Evolutionary conservation across 352 stramenopile species (phyloP).

Genomic region (Phytophthora europaea): DNA sequence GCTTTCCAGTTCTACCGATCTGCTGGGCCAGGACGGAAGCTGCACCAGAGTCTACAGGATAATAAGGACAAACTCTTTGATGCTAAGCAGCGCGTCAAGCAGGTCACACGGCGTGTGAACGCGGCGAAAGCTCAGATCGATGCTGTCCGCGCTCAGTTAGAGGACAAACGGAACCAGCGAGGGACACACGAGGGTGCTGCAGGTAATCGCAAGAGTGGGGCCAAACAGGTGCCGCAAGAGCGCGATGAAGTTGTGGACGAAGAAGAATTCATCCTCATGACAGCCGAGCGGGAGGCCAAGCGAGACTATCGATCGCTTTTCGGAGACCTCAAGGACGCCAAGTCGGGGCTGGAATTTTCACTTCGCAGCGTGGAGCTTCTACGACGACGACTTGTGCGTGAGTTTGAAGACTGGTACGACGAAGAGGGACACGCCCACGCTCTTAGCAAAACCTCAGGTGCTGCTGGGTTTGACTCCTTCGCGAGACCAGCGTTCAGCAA

Average conservation of each 20-base stretch:
- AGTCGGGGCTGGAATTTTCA: conserved; percentile 73
- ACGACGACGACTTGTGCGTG: conserved; percentile 78
- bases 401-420: conserved; percentile 90
- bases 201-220: conserved; percentile 4
- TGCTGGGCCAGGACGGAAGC: conserved; percentile 63
- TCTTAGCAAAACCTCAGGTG: conserved; percentile 43
- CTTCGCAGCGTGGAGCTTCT: conserved; percentile 77
- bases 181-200: background rate
- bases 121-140: conserved; percentile 85
- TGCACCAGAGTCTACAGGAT: conserved; percentile 65
- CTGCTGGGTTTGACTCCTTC: conserved; percentile 30
- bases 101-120: conserved; percentile 83
- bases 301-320: conserved; percentile 87
- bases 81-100: conserved; percentile 76
- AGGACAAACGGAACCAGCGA: conserved; percentile 69
- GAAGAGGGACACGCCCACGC: conserved; percentile 54
- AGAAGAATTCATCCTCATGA: conserved; percentile 93
- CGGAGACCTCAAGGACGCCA: conserved; percentile 87
- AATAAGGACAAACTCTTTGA: conserved; percentile 85
- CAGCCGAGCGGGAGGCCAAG: conserved; percentile 87
- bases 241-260: conserved; percentile 91
- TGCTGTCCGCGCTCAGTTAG: conserved; percentile 57
- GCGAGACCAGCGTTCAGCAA: conserved; percentile 42
- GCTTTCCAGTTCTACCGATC: conserved; percentile 79
- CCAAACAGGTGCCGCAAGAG: conserved; percentile 29